Evolutionary conservation across 2,329 filamentous ascomycete species (phyloP).

Genomic region (Fusarium continuum): DNA sequence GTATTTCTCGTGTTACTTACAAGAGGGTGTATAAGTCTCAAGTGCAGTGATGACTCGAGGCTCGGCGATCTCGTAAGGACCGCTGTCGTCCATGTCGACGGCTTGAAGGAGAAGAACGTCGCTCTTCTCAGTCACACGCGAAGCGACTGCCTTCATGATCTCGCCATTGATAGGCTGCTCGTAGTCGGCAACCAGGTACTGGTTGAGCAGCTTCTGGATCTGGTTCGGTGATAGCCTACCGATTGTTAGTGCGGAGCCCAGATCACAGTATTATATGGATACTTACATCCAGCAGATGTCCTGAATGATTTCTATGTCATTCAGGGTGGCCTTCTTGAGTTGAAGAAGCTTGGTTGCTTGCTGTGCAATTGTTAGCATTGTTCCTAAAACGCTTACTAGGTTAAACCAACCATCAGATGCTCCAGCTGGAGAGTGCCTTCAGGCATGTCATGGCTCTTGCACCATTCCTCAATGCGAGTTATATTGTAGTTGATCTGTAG

Average conservation of each 20-base stretch:
- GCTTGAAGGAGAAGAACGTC: conserved; percentile 92
- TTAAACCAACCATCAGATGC: conserved; percentile 82
- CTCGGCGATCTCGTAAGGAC: conserved; percentile 98
- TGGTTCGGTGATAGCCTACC: conserved; percentile 95
- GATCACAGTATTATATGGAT: not conserved
- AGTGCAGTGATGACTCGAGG: conserved; percentile 94
- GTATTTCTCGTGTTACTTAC: conserved; percentile 62
- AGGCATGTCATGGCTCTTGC: conserved; percentile 99
- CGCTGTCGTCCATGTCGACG: conserved; percentile 98
- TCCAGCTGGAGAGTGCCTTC: conserved; percentile 97
- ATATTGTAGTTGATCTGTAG: conserved; percentile 99
- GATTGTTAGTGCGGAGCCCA: conserved; percentile 12
- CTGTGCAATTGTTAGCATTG: conserved; percentile 54
- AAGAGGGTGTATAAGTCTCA: conserved; percentile 98
- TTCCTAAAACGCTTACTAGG: not conserved
- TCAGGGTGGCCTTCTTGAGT: conserved; percentile 97
- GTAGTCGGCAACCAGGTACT: conserved; percentile 98
- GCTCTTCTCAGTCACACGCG: conserved; percentile 96
- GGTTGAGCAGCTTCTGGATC: conserved; percentile 98
- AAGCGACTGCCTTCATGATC: conserved; percentile 99
- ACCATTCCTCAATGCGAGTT: conserved; percentile 99
- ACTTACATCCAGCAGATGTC: conserved; percentile 99
- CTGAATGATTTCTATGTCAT: conserved; percentile 99
- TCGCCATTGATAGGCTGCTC: conserved; percentile 99
- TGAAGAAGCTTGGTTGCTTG: conserved; percentile 99